Base-by-base conservation (phyloP, 257 asterid species). In the Rehmannia glutinosa region DNA sequence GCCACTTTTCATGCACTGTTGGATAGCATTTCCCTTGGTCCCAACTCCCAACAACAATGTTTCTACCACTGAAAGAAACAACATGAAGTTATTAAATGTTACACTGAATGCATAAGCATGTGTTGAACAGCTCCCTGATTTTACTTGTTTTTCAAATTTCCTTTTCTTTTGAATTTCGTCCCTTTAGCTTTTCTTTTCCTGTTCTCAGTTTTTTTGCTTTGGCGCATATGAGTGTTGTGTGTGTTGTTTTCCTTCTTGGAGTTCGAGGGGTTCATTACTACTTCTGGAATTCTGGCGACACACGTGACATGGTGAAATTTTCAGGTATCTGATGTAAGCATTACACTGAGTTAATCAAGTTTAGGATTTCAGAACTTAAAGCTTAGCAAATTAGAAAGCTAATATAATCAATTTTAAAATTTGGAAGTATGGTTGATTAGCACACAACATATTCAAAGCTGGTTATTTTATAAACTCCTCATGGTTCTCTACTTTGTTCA, bases 21-120 rank as follows among this genome's bases (percentile, higher is more conserved):
- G 41, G 71, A n/a, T 68, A 52, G 6, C 68, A 43, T 60, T 20
- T 65, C 52, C 49, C 32, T 39, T 8, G 24, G 52, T 36, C 16
- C 62, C 20, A 32, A 27, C 6, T 36, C 16, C 62, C 20, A 32
- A 27, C 6, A 16, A 28, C 43, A 28, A 28, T 28, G 33, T 28
- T 5, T 5, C n/a, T n/a, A 1, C 55, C n/a, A 8, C n/a, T 20
- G 28, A 16, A 45, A 16, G 5, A 7, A 49, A 8, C 33, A 51
- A 2, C 33, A 51, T 11, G 6, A 9, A 4, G 35, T 30, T 55
- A 30, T 55, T 55, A 28, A 39, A 28, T 8, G 30, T 28, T 8
- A 33, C 1, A 2, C 17, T 15, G 23, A 13, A 27, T 42, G 32
- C 11, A 1, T 19, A 47, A 47, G 28, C 25, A 20, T 6, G 28